Evolutionary conservation across 2,329 filamentous ascomycete genomes (phyloP).

Genomic region (Reticulascus tulasneorum): DNA sequence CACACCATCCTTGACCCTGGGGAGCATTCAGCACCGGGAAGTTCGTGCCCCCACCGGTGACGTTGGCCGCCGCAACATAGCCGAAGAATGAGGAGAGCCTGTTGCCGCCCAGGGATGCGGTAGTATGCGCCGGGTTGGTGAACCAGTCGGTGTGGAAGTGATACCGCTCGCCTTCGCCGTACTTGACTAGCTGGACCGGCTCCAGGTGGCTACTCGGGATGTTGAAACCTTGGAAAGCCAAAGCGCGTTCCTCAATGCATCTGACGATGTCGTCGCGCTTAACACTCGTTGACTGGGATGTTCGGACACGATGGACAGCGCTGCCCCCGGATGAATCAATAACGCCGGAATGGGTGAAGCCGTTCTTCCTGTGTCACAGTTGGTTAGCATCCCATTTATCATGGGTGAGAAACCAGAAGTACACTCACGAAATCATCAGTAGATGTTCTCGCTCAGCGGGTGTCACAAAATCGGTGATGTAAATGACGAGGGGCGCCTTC

Average conservation of each 20-base stretch:
- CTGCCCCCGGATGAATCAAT: constrained; percentile 22
- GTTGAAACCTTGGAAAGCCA: constrained; percentile 34
- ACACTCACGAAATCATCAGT: constrained; percentile 26
- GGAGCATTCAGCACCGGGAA: constrained; percentile 32
- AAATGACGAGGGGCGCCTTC: constrained; percentile 33
- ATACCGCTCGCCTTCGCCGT: constrained; percentile 32
- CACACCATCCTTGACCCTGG: constrained; percentile 31
- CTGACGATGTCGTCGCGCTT: constrained; percentile 27
- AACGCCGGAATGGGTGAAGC: constrained; percentile 32
- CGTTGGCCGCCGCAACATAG: constrained; percentile 31
- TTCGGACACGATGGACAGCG: constrained; percentile 23
- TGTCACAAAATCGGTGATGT: constrained; percentile 32
- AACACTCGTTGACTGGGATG: constrained; percentile 34
- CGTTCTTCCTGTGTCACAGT: constrained; percentile 25
- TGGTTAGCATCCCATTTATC: background rate
- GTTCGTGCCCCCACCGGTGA: constrained; percentile 36
- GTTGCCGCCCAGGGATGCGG: constrained; percentile 30
- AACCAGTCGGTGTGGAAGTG: constrained; percentile 41
- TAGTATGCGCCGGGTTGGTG: constrained; percentile 23
- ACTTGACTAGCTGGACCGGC: constrained; percentile 35
- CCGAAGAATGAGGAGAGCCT: constrained; percentile 35
- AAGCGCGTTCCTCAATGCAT: constrained; percentile 34
- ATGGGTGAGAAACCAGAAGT: background rate
- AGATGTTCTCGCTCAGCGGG: constrained; percentile 30
- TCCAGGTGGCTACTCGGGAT: constrained; percentile 28